Evolutionary conservation across 495 filamentous ascomycete genomes (phyloP), one percentile per base, ranked within the genome.

Genomic region (Ascobolus immersus): DNA sequence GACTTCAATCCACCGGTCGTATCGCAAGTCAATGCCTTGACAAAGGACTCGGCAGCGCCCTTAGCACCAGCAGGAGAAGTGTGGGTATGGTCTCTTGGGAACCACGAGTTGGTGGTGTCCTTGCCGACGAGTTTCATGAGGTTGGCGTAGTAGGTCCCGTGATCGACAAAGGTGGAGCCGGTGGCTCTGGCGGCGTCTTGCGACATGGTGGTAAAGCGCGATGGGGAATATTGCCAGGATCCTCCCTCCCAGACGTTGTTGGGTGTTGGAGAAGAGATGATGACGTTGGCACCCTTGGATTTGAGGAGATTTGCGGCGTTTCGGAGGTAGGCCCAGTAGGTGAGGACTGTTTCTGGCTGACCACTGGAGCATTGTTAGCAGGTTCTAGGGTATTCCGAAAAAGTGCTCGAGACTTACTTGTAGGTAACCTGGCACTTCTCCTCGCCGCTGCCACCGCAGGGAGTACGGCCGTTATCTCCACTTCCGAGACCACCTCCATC

Each of bases 51-150:
- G 0, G 58, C 57, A 5, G 66, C 61, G 7, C 60, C 51, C 36
- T 60, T 48, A 4, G 67, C 65, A 0, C 67, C 69, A 26, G 43
- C 50, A 0, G 60, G 47, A 39, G 58, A 65, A 4, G 69, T 70
- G 47, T 71, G 69, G 6, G 67, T 70, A 44, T 72, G 64, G 38
- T 72, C 67, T 20, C 47, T 52, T 0, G 66, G 64, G 42, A 53
- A 73, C 24, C 50, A 37, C 4, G 43, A 29, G 35, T 60, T 59
- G 0, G 52, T 46, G 44, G 56, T 52, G 1, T 58, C 51, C 9
- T 45, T 56, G 4, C 55, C 50, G 41, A 68, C 35, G 26, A 45
- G 41, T 38, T 58, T 32, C 42, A 55, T 71, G 36, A 56, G 55
- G 22, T 54, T 52, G 3, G 56, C 61, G 13, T 58, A 56, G 33